Evolutionary conservation across 179 eudicot species (phyloP).

Genomic region (Drosera spatulata): DNA sequence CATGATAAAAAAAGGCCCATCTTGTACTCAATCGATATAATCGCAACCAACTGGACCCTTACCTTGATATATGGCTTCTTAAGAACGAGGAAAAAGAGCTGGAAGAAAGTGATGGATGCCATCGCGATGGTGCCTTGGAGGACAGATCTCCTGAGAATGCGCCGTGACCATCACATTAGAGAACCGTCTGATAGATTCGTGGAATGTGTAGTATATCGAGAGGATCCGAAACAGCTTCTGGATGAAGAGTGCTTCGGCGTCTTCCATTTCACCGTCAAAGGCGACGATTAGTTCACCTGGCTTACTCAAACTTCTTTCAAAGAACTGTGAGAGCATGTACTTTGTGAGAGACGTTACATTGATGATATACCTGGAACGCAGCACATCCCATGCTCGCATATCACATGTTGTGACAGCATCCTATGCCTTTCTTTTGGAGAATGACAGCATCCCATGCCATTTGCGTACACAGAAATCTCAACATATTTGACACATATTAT

Average conservation of each 20-base stretch:
- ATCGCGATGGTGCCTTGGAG: slow-evolving; percentile 31
- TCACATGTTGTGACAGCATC: too few relatives aligned
- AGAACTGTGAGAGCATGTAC: slow-evolving; percentile 82
- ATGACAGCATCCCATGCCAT: too few relatives aligned
- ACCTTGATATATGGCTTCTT: slow-evolving; percentile 96
- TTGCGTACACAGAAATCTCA: too few relatives aligned
- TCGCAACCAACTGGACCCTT: slow-evolving; percentile 77
- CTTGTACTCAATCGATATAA: slow-evolving; percentile 54
- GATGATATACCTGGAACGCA: too few relatives aligned
- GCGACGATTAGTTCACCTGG: slow-evolving; percentile 45
- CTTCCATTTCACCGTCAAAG: slow-evolving; percentile 93
- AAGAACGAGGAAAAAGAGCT: slow-evolving; percentile 71
- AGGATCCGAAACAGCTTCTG: slow-evolving; percentile 82
- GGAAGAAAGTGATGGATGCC: slow-evolving; percentile 66
- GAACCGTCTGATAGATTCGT: slow-evolving; percentile 60
- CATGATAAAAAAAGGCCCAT: slow-evolving; percentile 45
- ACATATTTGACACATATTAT: too few relatives aligned
- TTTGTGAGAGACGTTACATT: too few relatives aligned
- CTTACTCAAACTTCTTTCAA: slow-evolving; percentile 19
- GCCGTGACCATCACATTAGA: slow-evolving; percentile 58
- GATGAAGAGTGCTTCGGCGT: slow-evolving; percentile 83
- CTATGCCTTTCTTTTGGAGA: too few relatives aligned
- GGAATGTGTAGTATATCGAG: slow-evolving; percentile 71
- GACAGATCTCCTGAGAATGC: slow-evolving; percentile 28
- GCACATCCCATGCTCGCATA: too few relatives aligned